Conservation (phyloP, 306 rosid species). For the Cucumis cinereus region DNA sequence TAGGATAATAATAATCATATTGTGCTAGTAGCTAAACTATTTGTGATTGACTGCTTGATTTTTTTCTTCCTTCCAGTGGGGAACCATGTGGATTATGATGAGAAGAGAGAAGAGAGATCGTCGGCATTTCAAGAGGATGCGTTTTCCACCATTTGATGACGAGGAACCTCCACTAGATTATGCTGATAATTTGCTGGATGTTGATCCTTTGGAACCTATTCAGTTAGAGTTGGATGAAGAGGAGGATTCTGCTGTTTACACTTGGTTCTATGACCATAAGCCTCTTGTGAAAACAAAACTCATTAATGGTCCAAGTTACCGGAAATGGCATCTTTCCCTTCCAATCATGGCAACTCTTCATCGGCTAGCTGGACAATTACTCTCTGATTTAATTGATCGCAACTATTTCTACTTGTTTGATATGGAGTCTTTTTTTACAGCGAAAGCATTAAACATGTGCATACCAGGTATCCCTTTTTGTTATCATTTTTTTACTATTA, state of each 20-base stretch:
- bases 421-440: constrained; percentile 98
- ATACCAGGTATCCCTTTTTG: constrained; percentile 57
- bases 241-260: constrained; percentile 92
- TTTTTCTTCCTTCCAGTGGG: constrained; percentile 48
- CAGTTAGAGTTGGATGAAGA: constrained; percentile 95
- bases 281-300: constrained; percentile 97
- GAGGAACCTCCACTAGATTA: constrained; percentile 98
- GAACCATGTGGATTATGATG: constrained; percentile 99
- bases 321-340: constrained; percentile 99
- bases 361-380: constrained; percentile 94
- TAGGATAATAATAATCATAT: not conserved
- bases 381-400: constrained; percentile 88
- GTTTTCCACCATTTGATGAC: constrained; percentile 98
- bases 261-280: constrained; percentile 97
- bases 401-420: constrained; percentile 96
- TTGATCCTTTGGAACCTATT: constrained; percentile 96
- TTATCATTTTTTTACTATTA: not conserved
- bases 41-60: not conserved
- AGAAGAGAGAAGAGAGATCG: constrained; percentile 99
- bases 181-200: constrained; percentile 94
- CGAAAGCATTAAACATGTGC: constrained; percentile 98
- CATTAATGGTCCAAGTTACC: constrained; percentile 93
- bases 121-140: constrained; percentile 96
- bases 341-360: constrained; percentile 99
- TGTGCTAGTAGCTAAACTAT: not conserved